phyloP scores from a whole-genome alignment of 768 basidiomycete genomes.

The Boletales sp. region DNA sequence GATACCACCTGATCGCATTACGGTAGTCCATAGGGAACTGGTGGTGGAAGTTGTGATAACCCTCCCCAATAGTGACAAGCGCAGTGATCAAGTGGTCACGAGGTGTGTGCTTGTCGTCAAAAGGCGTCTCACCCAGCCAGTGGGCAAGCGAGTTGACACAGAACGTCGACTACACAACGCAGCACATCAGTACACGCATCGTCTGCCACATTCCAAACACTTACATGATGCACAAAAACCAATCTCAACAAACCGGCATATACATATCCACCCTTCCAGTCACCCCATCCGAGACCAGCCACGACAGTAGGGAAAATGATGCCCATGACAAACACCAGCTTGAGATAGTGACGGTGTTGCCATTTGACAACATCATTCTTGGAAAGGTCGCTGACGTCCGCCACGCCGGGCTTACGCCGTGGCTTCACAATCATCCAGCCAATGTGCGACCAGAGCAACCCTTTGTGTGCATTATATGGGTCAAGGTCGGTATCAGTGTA shows the following conservation, averaged over 20 bases:
- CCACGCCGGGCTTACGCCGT: slow-evolving; percentile 82
- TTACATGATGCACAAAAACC: slow-evolving; percentile 83
- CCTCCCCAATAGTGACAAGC: slow-evolving; percentile 88
- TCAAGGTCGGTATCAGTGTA: slow-evolving; percentile 98
- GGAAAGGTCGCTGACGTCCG: slow-evolving; percentile 83
- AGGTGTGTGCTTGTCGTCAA: slow-evolving; percentile 94
- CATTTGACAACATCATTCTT: slow-evolving; percentile 78
- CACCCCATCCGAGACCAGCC: slow-evolving; percentile 80
- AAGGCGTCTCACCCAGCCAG: slow-evolving; percentile 91
- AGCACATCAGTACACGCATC: neutral
- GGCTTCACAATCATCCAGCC: slow-evolving; percentile 96
- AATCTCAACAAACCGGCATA: slow-evolving; percentile 80
- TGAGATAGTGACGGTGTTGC: slow-evolving; percentile 82
- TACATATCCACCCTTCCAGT: slow-evolving; percentile 81
- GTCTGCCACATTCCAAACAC: slow-evolving; percentile 23
- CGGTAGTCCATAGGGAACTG: slow-evolving; percentile 97
- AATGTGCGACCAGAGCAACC: slow-evolving; percentile 82
- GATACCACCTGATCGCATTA: slow-evolving; percentile 89
- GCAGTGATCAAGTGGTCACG: slow-evolving; percentile 88
- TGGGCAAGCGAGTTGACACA: slow-evolving; percentile 97
- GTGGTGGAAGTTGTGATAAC: slow-evolving; percentile 99
- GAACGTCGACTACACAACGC: slow-evolving; percentile 81
- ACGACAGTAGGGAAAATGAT: slow-evolving; percentile 73
- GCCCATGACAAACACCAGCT: slow-evolving; percentile 65
- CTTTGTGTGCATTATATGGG: slow-evolving; percentile 91